Conservation (phyloP, 768 basidiomycete species). For the Podaxis sp. region DNA sequence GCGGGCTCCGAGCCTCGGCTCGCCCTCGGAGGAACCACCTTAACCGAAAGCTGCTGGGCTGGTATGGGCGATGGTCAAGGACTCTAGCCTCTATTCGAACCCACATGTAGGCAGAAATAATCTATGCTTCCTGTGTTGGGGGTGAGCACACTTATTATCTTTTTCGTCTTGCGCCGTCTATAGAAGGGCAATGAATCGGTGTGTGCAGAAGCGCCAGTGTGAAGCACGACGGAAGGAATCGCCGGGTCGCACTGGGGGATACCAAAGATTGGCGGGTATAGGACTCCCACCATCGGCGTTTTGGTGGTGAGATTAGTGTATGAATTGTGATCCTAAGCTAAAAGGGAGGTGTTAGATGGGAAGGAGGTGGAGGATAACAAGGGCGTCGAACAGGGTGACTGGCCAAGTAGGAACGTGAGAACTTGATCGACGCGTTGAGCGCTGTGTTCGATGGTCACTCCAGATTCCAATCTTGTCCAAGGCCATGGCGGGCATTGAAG, state of each 20-base stretch:
- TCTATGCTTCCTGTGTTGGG: not conserved
- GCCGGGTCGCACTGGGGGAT: not conserved
- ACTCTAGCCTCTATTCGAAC: not conserved
- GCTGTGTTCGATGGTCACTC: not conserved
- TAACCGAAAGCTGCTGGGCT: not conserved
- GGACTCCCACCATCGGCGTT: not conserved
- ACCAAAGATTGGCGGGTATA: not conserved
- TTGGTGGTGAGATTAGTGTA: not conserved
- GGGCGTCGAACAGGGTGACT: too few relatives aligned
- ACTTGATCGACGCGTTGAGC: slow-evolving; percentile 9
- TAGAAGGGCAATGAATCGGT: not conserved
- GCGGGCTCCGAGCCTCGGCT: not conserved
- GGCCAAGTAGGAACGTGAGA: slow-evolving; percentile 1
- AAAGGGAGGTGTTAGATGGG: not conserved
- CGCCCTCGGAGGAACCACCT: slow-evolving; percentile 5
- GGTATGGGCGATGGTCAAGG: not conserved
- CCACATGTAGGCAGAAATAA: not conserved
- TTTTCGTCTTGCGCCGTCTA: not conserved
- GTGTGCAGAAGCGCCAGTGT: not conserved
- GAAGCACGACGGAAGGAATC: not conserved
- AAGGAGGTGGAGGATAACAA: not conserved
- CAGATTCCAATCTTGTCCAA: not conserved
- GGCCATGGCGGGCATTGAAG: slow-evolving; percentile 27
- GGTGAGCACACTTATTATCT: not conserved
- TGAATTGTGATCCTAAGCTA: not conserved